phyloP scores from a whole-genome alignment of 1,139 yeast species.

The Candida sp. region DNA sequence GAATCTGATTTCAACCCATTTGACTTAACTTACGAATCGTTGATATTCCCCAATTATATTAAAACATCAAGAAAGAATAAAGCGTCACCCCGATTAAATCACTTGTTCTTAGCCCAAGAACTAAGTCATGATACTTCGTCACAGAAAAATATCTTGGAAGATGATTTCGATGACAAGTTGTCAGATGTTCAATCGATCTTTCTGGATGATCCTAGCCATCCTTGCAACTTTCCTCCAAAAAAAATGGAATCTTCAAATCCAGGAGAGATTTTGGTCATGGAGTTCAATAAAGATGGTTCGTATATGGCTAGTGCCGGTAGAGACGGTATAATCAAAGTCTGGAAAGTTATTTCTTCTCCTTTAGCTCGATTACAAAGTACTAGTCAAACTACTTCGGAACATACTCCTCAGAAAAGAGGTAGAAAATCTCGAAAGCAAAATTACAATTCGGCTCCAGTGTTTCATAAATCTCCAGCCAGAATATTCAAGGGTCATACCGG shows the following conservation, averaged over 20 bases:
- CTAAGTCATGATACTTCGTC: constrained; percentile 26
- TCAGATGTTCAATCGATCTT: constrained; percentile 4
- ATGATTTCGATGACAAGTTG: constrained; percentile 7
- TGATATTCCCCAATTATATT: constrained; percentile 53
- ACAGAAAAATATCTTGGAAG: constrained; percentile 4
- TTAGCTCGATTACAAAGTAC: constrained; percentile 51
- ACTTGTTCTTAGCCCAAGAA: constrained; percentile 81
- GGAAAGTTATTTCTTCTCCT: constrained; percentile 79
- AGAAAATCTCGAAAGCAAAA: constrained; percentile 12
- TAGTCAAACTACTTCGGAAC: constrained; percentile 15
- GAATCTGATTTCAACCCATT: constrained; percentile 14
- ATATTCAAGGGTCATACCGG: constrained; percentile 66
- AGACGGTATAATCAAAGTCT: constrained; percentile 62
- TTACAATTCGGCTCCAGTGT: constrained; percentile 68
- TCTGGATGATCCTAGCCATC: neutral
- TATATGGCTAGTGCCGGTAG: constrained; percentile 83
- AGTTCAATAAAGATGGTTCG: constrained; percentile 77
- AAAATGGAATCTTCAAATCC: constrained; percentile 8
- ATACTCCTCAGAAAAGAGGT: constrained; percentile 3
- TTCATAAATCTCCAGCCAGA: constrained; percentile 64
- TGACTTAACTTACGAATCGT: constrained; percentile 34
- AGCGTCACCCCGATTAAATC: constrained; percentile 45
- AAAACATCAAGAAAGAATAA: constrained; percentile 44
- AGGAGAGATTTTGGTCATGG: constrained; percentile 66
- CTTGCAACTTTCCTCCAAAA: constrained; percentile 5